A percentile compares a stretch with the other conserved stretches of the same genome.
Conservation (phyloP, 192 early-diverging fungal species). For the Entophlyctis luteolus region DNA sequence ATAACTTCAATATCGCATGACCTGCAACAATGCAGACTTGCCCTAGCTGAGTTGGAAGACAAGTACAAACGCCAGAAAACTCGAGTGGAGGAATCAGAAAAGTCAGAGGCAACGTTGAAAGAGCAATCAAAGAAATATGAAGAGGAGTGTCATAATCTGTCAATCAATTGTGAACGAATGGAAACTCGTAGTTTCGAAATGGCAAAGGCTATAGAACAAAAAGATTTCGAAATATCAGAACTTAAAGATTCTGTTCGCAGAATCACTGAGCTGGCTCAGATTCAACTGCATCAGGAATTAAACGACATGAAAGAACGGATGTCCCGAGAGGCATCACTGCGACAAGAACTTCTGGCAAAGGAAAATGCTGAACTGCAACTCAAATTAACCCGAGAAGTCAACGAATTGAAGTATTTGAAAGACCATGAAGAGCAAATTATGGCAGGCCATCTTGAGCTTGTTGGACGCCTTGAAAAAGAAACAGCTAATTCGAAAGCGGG, state of each 20-base stretch:
- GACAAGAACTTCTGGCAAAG: conserved; percentile 11
- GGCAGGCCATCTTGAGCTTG: conserved; percentile 25
- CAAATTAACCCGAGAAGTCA: conserved; percentile 21
- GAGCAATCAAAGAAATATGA: conserved; percentile 23
- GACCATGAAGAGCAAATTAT: conserved; percentile 27
- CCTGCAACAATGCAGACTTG: conserved; percentile 7
- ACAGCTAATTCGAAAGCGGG: conserved; percentile 8
- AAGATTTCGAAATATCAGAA: conserved; percentile 18
- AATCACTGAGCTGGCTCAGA: conserved; percentile 11
- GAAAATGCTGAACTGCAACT: conserved; percentile 25
- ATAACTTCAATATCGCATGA: conserved; percentile 6
- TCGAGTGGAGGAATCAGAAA: neutral
- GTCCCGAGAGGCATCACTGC: conserved; percentile 2
- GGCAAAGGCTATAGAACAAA: conserved; percentile 14
- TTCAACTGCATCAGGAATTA: conserved; percentile 22
- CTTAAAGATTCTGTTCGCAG: conserved; percentile 22
- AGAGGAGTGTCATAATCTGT: conserved; percentile 15
- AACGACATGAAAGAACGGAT: conserved; percentile 23
- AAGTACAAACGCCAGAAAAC: conserved; percentile 18
- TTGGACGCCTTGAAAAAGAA: conserved; percentile 36
- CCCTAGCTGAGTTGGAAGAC: conserved; percentile 22
- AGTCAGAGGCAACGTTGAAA: neutral
- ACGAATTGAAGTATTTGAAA: conserved; percentile 22
- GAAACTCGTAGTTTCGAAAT: conserved; percentile 16
- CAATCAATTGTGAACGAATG: conserved; percentile 6